Evolutionary conservation across 2,329 filamentous ascomycete species (phyloP), one percentile per base, ranked within the genome.

Genomic region (Claviceps maximensis): DNA sequence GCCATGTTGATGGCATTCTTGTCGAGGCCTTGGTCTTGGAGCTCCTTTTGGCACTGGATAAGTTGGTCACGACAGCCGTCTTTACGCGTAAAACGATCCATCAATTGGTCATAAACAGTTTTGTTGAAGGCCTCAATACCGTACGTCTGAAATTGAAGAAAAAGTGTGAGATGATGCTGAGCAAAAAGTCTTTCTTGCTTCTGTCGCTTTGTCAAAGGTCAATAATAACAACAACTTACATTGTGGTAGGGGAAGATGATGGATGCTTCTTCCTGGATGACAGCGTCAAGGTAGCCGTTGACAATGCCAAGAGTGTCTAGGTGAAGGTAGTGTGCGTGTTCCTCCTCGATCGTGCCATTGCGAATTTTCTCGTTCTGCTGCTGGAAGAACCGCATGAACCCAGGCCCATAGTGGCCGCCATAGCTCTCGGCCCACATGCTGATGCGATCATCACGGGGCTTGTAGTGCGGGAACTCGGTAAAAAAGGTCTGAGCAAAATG

Each of bases 391-490:
- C 69, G 67, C 17, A 79, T 76, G 59, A 86, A 83, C 0, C 75
- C 74, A 0, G 83, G 82, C 0, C 81, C 84, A 60, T 86, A 88
- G 56, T 82, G 79, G 6, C 85, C 85, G 31, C 83, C 79, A 64
- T 87, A 84, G 63, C 79, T 83, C 65, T 87, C 82, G 0, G 82
- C 75, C 60, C 84, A 86, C 2, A 87, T 66, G 60, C 82, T 82
- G 50, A 87, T 74, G 13, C 79, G 77, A 49, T 75, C 69, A 54
- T 73, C 69, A 31, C 67, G 65, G 2, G 75, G 77, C 54, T 76
- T 77, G 63, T 81, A 80, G 58, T 78, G 70, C 0, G 80, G 79
- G 53, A 83, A 83, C 19, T 73, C 68, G 25, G 67, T 69, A 57
- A 86, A 62, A 66, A 80, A 83, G 13, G 72, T 75, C 61, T 84